Conservation (phyloP, 2,329 filamentous ascomycete genomes). For the Phaeosphaeria sp. region DNA sequence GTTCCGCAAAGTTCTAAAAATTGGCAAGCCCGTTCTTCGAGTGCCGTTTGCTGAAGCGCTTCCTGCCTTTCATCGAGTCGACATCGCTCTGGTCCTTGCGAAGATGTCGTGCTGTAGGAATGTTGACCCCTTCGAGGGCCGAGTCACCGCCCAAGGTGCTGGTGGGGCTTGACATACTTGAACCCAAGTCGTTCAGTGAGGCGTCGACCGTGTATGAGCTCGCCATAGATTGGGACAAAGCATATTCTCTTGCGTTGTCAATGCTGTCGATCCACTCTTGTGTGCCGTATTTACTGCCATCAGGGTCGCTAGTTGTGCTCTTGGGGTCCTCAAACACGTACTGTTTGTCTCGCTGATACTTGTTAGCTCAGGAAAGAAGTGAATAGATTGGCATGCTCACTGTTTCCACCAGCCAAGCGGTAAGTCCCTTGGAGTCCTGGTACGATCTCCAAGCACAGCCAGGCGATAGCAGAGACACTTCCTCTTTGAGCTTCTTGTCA, state of each 20-base stretch:
- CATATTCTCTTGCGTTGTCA: conserved; percentile 85
- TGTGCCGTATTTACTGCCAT: conserved; percentile 71
- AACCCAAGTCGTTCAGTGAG: conserved; percentile 53
- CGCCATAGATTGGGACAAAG: conserved; percentile 72
- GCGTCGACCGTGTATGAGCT: conserved; percentile 68
- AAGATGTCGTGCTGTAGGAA: conserved; percentile 59
- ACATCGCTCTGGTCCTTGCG: conserved; percentile 57
- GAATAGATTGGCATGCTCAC: conserved; percentile 64
- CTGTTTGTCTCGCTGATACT: conserved; percentile 78
- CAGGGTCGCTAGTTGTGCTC: conserved; percentile 67
- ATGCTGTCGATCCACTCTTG: conserved; percentile 93
- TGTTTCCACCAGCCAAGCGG: conserved; percentile 89
- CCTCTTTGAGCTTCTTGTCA: conserved; percentile 93
- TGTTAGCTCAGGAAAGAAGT: conserved; percentile 1
- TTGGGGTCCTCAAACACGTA: conserved; percentile 96
- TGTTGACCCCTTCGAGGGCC: conserved; percentile 54
- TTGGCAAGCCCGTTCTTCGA: conserved; percentile 93
- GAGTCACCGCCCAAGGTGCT: conserved; percentile 71
- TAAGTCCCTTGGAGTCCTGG: conserved; percentile 84
- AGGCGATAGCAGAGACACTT: conserved; percentile 80
- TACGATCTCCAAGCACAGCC: conserved; percentile 82
- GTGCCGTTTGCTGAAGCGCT: conserved; percentile 87
- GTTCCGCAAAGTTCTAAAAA: conserved; percentile 61
- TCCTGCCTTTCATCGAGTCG: conserved; percentile 65
- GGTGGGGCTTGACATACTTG: conserved; percentile 74